Conservation (phyloP, 1,139 yeast genomes). For the Magnusiomyces paraingens region DNA sequence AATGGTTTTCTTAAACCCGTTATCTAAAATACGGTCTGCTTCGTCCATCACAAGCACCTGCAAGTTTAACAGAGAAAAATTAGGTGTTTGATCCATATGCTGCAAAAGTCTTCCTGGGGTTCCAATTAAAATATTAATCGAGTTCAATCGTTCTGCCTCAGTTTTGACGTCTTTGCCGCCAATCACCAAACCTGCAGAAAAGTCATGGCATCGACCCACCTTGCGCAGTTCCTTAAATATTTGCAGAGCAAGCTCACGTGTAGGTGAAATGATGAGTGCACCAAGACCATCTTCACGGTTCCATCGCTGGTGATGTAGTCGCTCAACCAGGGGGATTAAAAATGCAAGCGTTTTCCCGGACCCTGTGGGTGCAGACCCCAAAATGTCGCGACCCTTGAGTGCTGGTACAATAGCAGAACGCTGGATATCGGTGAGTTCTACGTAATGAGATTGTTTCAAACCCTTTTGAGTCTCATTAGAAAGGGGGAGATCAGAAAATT, state of each 20-base stretch:
- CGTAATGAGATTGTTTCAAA: conserved; percentile 56
- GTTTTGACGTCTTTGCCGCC: conserved; percentile 93
- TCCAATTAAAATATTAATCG: conserved; percentile 82
- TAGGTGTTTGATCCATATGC: conserved; percentile 90
- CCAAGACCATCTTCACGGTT: conserved; percentile 89
- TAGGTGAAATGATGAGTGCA: conserved; percentile 86
- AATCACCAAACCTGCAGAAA: conserved; percentile 91
- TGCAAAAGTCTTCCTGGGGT: conserved; percentile 95
- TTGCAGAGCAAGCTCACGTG: conserved; percentile 91
- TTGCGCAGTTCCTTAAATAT: conserved; percentile 83
- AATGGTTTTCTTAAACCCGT: conserved; percentile 89
- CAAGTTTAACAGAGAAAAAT: conserved; percentile 70
- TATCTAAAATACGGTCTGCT: conserved; percentile 92
- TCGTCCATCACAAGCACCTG: conserved; percentile 87
- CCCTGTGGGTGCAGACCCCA: conserved; percentile 95
- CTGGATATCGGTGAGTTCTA: conserved; percentile 81
- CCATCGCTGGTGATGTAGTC: conserved; percentile 66
- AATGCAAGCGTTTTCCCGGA: conserved; percentile 95
- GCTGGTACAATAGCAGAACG: conserved; percentile 70
- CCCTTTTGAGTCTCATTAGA: conserved; percentile 64
- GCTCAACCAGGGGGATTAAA: conserved; percentile 75
- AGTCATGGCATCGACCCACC: conserved; percentile 71
- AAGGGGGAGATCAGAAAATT: conserved; percentile 61
- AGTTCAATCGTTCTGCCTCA: conserved; percentile 78
- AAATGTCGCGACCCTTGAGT: conserved; percentile 71